These are phyloP conservation scores for Podochytrium sp. DNA, from an alignment of 192 early-diverging fungal genomes.

Conservation along the genomic window DNA sequence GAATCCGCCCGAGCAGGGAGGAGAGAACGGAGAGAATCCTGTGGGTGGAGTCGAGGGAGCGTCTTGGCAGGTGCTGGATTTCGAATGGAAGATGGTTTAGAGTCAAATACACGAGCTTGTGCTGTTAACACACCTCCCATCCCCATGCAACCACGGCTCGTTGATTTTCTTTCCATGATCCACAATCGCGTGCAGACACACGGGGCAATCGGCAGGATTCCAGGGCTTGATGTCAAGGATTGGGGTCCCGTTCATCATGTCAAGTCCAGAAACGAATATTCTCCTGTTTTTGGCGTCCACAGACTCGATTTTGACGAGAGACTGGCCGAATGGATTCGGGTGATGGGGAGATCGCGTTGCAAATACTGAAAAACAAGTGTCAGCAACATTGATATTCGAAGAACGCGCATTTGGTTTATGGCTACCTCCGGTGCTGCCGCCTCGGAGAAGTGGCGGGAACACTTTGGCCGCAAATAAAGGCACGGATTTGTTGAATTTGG, in stretches of 20 bases:
- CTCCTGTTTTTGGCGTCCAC: slow-evolving; percentile 26
- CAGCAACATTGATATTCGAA: background rate
- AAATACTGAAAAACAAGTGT: too few species aligned
- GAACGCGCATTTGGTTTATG: slow-evolving; percentile 8
- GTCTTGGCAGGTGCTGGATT: too few species aligned
- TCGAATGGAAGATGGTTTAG: too few species aligned
- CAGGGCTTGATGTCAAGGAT: slow-evolving; percentile 46
- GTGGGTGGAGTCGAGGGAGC: background rate
- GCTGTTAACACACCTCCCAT: too few species aligned
- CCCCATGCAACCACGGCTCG: slow-evolving; percentile 26
- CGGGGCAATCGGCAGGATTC: slow-evolving; percentile 43
- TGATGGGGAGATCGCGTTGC: slow-evolving; percentile 37
- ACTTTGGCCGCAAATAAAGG: slow-evolving; percentile 44
- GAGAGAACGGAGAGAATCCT: background rate
- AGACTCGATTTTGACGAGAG: slow-evolving; percentile 34
- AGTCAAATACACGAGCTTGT: too few species aligned
- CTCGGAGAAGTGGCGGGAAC: slow-evolving; percentile 37
- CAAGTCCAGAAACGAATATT: slow-evolving; percentile 32
- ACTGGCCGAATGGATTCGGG: slow-evolving; percentile 45
- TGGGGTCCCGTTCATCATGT: slow-evolving; percentile 40
- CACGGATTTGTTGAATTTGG: slow-evolving; percentile 37
- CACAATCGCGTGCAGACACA: slow-evolving; percentile 32
- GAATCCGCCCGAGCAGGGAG: slow-evolving; percentile 26
- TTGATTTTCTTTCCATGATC: slow-evolving; percentile 4
- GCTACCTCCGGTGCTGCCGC: slow-evolving; percentile 34